Conservation (phyloP, 352 stramenopile genomes). For the Phytophthora sp. region DNA sequence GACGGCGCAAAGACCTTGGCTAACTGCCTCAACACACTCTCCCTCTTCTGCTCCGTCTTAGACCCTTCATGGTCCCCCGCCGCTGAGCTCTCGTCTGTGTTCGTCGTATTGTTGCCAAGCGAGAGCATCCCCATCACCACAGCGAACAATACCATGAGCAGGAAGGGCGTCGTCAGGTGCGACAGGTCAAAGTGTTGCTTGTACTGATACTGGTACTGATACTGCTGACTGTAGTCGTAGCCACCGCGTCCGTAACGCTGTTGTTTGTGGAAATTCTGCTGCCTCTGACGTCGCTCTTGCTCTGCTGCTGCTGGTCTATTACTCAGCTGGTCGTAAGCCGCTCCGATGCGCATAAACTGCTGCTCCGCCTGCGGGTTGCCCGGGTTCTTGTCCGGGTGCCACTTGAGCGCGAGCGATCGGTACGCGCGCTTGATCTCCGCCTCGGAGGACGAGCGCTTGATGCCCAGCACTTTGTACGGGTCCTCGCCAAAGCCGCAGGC, state of each 20-base stretch:
- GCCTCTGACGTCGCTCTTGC: slow-evolving; percentile 29
- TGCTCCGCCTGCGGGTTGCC: slow-evolving; percentile 68
- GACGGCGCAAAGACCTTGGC: slow-evolving; percentile 78
- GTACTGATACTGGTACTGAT: slow-evolving; percentile 18
- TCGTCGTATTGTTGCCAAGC: slow-evolving; percentile 38
- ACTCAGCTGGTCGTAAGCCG: slow-evolving; percentile 72
- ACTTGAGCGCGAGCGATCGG: slow-evolving; percentile 85
- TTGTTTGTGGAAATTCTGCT: slow-evolving; percentile 61
- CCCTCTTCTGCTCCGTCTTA: slow-evolving; percentile 1
- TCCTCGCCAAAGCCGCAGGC: slow-evolving; percentile 52
- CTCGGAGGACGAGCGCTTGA: slow-evolving; percentile 67
- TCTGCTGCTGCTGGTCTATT: slow-evolving; percentile 17
- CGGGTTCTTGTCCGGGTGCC: slow-evolving; percentile 91
- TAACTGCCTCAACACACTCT: slow-evolving; percentile 55
- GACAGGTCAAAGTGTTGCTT: slow-evolving; percentile 41
- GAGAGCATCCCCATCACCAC: slow-evolving; percentile 55
- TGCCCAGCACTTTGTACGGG: slow-evolving; percentile 73
- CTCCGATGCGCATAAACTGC: slow-evolving; percentile 79
- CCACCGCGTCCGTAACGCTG: slow-evolving; percentile 28
- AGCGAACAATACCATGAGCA: slow-evolving; percentile 48
- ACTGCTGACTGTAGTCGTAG: slow-evolving; percentile 36
- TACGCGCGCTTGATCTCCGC: slow-evolving; percentile 88
- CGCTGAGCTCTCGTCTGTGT: slow-evolving; percentile 7
- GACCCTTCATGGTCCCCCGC: no score
- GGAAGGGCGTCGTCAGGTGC: slow-evolving; percentile 56